phyloP scores from a whole-genome alignment of 2,329 filamentous ascomycete genomes.

The Penicillium sp. region DNA sequence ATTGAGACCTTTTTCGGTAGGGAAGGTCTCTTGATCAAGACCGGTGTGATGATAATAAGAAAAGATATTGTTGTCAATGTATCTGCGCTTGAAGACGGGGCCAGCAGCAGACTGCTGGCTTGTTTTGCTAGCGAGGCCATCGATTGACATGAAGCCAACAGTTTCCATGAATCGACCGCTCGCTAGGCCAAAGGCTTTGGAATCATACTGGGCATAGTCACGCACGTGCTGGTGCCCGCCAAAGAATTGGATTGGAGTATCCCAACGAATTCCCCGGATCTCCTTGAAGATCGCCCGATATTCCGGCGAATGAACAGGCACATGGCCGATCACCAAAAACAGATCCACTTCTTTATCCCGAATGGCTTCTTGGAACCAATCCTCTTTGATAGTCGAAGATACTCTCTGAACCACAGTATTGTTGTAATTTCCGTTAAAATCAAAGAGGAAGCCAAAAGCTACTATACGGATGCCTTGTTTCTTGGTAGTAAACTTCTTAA shows the following conservation, averaged over 20 bases:
- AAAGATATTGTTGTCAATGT: constrained; percentile 91
- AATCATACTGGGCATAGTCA: constrained; percentile 78
- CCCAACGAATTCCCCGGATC: constrained; percentile 73
- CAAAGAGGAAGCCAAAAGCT: constrained; percentile 91
- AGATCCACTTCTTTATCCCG: constrained; percentile 76
- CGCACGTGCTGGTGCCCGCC: constrained; percentile 88
- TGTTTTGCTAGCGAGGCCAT: constrained; percentile 56
- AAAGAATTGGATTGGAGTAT: constrained; percentile 86
- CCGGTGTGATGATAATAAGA: constrained; percentile 80
- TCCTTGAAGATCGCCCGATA: constrained; percentile 74
- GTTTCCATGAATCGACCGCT: constrained; percentile 94
- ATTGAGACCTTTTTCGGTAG: constrained; percentile 70
- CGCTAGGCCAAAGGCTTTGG: constrained; percentile 73
- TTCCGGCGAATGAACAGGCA: constrained; percentile 77
- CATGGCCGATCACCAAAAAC: constrained; percentile 83
- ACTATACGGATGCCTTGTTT: constrained; percentile 80
- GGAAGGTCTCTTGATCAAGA: constrained; percentile 69
- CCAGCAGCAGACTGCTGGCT: constrained; percentile 31
- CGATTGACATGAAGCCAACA: constrained; percentile 86
- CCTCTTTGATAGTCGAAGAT: constrained; percentile 73
- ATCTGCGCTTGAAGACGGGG: constrained; percentile 70
- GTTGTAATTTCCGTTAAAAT: constrained; percentile 87
- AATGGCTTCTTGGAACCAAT: constrained; percentile 87
- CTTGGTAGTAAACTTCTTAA: constrained; percentile 86
- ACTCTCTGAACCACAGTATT: constrained; percentile 84